These are phyloP conservation scores for Coemansia erecta DNA, from an alignment of 192 early-diverging fungal genomes.

Conservation along the genomic window DNA sequence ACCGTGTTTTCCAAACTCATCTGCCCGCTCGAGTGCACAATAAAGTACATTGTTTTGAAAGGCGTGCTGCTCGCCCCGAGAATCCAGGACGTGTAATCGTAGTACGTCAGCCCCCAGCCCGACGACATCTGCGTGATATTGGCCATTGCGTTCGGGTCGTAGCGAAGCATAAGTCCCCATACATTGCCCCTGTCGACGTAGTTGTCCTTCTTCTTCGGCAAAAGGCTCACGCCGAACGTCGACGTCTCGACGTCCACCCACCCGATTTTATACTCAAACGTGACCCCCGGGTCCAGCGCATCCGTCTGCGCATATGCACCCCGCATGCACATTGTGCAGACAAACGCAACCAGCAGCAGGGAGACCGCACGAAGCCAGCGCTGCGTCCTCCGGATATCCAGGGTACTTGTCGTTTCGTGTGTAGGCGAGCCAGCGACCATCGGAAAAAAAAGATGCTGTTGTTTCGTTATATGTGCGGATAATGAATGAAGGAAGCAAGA, in stretches of 20 bases:
- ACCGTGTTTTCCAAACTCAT: constrained; percentile 37
- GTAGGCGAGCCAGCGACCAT: background rate
- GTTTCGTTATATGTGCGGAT: no score
- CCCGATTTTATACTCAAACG: constrained; percentile 39
- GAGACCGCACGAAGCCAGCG: constrained; percentile 15
- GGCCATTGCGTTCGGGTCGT: constrained; percentile 21
- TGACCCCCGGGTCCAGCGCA: constrained; percentile 10
- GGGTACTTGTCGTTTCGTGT: background rate
- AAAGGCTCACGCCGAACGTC: constrained; percentile 37
- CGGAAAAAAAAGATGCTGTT: background rate
- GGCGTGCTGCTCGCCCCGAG: constrained; percentile 24
- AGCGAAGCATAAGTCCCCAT: constrained; percentile 47
- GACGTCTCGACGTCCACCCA: constrained; percentile 40
- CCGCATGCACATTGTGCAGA: constrained; percentile 4
- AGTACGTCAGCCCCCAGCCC: constrained; percentile 39
- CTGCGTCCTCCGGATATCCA: background rate
- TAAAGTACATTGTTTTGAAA: constrained; percentile 28
- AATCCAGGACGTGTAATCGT: constrained; percentile 45
- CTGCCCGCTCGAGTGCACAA: constrained; percentile 34
- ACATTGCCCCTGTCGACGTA: constrained; percentile 10
- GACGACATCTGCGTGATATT: constrained; percentile 30
- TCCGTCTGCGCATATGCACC: constrained; percentile 3
- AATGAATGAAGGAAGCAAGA: no score
- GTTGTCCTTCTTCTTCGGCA: constrained; percentile 16
- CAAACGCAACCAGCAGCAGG: constrained; percentile 1